Conservation (phyloP, 2,329 filamentous ascomycete genomes). For the Piedraia hortae region DNA sequence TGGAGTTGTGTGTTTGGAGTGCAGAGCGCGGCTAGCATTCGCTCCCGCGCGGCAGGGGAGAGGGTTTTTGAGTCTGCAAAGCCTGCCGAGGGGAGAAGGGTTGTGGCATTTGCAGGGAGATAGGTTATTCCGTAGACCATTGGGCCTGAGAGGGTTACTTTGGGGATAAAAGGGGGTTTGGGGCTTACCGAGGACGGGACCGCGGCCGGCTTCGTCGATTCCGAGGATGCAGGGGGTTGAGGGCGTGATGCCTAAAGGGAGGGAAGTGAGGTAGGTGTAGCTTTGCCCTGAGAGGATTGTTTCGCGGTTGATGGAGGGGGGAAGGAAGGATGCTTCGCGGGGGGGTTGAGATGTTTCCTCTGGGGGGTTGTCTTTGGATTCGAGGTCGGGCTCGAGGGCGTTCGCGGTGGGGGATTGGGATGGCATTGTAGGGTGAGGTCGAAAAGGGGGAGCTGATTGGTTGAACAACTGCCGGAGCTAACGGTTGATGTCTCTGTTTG, state of each 20-base stretch:
- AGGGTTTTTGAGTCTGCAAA: constrained; percentile 93
- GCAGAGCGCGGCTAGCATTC: constrained; percentile 46
- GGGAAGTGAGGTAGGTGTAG: constrained; percentile 21
- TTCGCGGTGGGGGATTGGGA: too few species aligned
- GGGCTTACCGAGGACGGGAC: constrained; percentile 52
- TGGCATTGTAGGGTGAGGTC: too few species aligned
- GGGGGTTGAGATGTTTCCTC: too few species aligned
- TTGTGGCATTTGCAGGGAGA: constrained; percentile 34
- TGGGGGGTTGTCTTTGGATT: too few species aligned
- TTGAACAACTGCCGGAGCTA: too few species aligned
- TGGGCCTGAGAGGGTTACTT: constrained; percentile 18
- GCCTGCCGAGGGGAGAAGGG: constrained; percentile 53
- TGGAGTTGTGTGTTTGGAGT: constrained; percentile 30
- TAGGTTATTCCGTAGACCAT: constrained; percentile 51
- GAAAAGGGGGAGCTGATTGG: too few species aligned
- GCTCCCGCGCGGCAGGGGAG: constrained; percentile 47
- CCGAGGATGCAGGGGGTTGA: constrained; percentile 46
- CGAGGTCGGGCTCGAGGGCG: too few species aligned
- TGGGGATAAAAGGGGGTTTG: constrained; percentile 1
- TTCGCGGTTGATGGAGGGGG: constrained; percentile 18
- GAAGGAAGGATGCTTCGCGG: constrained; percentile 16
- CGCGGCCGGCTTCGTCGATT: constrained; percentile 80
- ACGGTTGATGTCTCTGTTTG: too few species aligned
- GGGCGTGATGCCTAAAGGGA: constrained; percentile 15
- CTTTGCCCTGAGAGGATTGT: constrained; percentile 18